Evolutionary conservation across 2,329 filamentous ascomycete genomes (phyloP), one percentile per base, ranked within the genome.

Genomic region (Stagonosporopsis tanaceti): DNA sequence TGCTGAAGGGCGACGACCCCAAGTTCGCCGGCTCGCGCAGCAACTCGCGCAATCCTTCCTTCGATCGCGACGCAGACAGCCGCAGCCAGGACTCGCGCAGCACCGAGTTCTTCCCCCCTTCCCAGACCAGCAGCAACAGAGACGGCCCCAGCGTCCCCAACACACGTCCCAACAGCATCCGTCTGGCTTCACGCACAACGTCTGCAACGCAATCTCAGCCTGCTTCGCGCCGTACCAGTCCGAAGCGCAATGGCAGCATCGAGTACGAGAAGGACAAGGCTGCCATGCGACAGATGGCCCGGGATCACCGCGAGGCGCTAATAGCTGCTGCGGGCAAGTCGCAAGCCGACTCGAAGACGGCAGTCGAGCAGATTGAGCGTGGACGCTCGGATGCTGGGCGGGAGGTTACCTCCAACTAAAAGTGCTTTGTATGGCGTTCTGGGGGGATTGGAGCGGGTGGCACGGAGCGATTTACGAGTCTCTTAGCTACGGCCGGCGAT

Each of bases 1-100:
- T 78, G 75, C 60, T 72, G 44, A 73, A 73, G 53, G 67, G 71
- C 60, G 76, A 78, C 54, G 74, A 77, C 37, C 76, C 76, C 9
- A 65, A 71, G 15, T 77, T 73, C 42, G 56, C 67, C 30, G 61
- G 61, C 17, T 70, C 68, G 3, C 61, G 68, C 22, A 53, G 44
- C 22, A 62, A 63, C 11, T 68, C 65, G 2, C 63, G 69, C 9
- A 64, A 53, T 17, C 65, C 63, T 27, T 72, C 69, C 3, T 61
- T 63, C 30, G 68, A 69, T 2, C 64, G 61, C 42, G 64, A 67
- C 20, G 22, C 30, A 45, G 64, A 61, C 47, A 48, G 60, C 28
- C 61, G 53, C 15, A 72, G 69, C 50, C 66, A 73, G 52, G 69
- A 75, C n/a, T 74, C 71, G 1, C 60, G 68, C 17, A 71, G 63